Base-by-base conservation (phyloP, 2,329 filamentous ascomycete species). In the Penicillium brevicompactum region DNA sequence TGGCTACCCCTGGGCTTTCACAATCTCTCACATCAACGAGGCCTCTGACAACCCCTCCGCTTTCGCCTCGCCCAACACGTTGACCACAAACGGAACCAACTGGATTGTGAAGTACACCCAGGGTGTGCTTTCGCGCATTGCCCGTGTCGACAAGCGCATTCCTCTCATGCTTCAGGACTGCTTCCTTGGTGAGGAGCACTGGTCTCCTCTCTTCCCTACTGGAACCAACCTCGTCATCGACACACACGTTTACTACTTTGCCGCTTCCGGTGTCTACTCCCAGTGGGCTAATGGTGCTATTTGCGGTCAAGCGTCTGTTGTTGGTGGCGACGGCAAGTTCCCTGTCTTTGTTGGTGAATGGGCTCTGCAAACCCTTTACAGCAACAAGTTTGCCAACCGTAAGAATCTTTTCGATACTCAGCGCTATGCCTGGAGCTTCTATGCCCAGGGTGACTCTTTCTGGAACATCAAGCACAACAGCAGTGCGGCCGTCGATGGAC, bases 291-390 rank as follows among this genome's bases (percentile, higher is more conserved):
- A 53, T 4, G 37, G 27, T 10, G 56, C 45, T 11, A 53, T 67
- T 5, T 59, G 50, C 32, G 53, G 51, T 3, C 59, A 67, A 18
- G 63, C 59, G 11, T 49, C 47, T 6, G 22, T 41, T 2, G 49
- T 56, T 14, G 50, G 55, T 16, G 59, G 58, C 3, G 57, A 56
- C 30, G 59, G 59, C 22, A 58, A 57, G 31, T 64, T 67, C 47
- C 63, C 61, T 2, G 61, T 63, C 7, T 64, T 60, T 37, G 54
- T 65, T 13, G 65, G 62, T 8, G 58, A 67, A 49, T 64, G 62
- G 62, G 53, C 59, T 22, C 57, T 67, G 8, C 61, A 65, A 30
- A 52, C 63, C 11, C 43, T 52, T 21, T 55, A 52, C 27, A 58
- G 51, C 27, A 64, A 62, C 31, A 58, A 47, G 31, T 56, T 59